Percentiles rank a stretch among this genome's conserved stretches.
Conservation (phyloP, 345 rosid species). For the Orychophragmus violaceus region DNA sequence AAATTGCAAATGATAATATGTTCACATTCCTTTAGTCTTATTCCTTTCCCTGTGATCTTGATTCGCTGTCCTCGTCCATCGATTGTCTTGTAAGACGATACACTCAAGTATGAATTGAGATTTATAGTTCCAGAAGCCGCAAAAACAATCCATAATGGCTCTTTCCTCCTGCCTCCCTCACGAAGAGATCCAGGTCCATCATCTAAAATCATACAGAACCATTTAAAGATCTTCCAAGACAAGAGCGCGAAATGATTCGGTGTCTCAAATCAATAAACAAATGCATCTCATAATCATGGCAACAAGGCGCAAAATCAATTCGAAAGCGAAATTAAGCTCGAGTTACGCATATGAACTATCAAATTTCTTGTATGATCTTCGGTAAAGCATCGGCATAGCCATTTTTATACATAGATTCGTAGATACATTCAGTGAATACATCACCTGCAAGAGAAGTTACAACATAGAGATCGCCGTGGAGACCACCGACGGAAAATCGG, state of each 20-base stretch:
- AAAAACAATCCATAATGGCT: constrained; percentile 85
- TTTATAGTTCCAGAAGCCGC: constrained; percentile 69
- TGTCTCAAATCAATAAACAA: neutral
- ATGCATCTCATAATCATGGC: neutral
- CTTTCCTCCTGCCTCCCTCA: constrained; percentile 64
- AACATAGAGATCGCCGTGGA: constrained; percentile 49
- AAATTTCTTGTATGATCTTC: no score
- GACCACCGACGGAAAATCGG: constrained; percentile 58
- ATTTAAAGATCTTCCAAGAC: no score
- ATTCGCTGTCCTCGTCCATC: constrained; percentile 79
- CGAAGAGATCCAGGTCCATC: constrained; percentile 86
- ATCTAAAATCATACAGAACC: neutral
- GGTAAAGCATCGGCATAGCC: no score
- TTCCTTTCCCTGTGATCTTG: constrained; percentile 72
- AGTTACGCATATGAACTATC: no score
- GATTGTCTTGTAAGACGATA: constrained; percentile 76
- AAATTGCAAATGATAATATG: constrained; percentile 73
- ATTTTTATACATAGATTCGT: no score
- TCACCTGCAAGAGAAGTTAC: constrained; percentile 65
- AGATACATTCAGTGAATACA: neutral
- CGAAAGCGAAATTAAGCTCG: neutral
- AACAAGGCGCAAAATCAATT: neutral
- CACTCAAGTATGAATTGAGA: constrained; percentile 60
- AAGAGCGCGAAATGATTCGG: no score
- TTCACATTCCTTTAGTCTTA: constrained; percentile 81